These are phyloP conservation scores for Fistulifera solaris DNA, from an alignment of 108 stramenopile genomes.

Conservation along the genomic window DNA sequence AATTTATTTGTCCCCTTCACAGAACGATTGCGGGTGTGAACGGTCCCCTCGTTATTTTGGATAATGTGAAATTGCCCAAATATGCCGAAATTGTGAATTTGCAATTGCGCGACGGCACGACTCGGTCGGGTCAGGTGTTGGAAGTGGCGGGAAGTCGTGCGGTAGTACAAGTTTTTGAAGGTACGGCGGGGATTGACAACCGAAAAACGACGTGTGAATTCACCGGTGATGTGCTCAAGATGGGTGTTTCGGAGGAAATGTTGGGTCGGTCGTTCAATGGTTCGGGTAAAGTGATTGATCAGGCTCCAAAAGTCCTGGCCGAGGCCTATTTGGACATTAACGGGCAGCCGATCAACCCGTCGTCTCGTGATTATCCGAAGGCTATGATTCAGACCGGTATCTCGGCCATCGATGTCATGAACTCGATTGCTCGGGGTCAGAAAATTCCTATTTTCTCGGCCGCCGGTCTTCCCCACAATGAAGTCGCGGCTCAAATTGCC, in stretches of 20 bases:
- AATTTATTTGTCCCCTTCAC: slow-evolving; percentile 4
- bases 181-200: slow-evolving; percentile 99
- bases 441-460: slow-evolving; percentile 99
- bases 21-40: slow-evolving; percentile 98
- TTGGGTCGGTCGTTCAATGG: slow-evolving; percentile 97
- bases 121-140: slow-evolving; percentile 94
- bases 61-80: slow-evolving; percentile 98
- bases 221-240: slow-evolving; percentile 97
- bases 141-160: slow-evolving; percentile 96
- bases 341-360: slow-evolving; percentile 99
- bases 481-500: slow-evolving; percentile 99
- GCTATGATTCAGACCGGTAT: slow-evolving; percentile 99
- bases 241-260: slow-evolving; percentile 99
- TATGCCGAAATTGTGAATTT: slow-evolving; percentile 99
- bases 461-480: slow-evolving; percentile 99
- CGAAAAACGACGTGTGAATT: slow-evolving; percentile 94
- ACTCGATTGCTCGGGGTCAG: slow-evolving; percentile 98
- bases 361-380: slow-evolving; percentile 98
- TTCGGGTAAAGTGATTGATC: slow-evolving; percentile 97
- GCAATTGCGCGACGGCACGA: slow-evolving; percentile 88
- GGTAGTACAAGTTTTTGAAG: slow-evolving; percentile 99
- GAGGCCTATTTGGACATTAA: slow-evolving; percentile 99
- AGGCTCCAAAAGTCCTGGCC: slow-evolving; percentile 96
- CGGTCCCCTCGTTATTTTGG: slow-evolving; percentile 98
- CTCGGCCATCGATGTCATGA: slow-evolving; percentile 99